A percentile compares a stretch with the other conserved stretches of the same genome.
phyloP scores from a whole-genome alignment of 169 alveolate genomes.

The Eimeria acervulina region DNA sequence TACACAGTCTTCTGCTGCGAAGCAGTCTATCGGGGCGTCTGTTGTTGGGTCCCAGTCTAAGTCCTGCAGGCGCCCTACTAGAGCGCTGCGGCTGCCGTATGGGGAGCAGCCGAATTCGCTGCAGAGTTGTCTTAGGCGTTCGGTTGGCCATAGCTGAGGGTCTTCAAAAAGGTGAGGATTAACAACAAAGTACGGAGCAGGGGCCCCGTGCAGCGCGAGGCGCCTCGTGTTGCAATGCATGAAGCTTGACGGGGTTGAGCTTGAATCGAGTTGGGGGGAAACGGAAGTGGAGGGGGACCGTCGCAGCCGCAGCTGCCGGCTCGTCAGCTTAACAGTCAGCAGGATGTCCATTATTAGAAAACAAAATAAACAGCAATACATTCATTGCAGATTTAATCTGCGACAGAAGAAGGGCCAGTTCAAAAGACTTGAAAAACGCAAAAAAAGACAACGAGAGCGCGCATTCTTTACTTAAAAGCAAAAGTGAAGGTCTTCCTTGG shows the following conservation, averaged over 20 bases:
- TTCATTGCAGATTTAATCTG: neutral
- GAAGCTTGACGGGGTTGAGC: neutral
- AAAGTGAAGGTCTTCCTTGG: too few relatives aligned
- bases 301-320: neutral
- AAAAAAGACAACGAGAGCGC: too few relatives aligned
- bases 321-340: neutral
- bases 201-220: neutral
- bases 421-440: too few relatives aligned
- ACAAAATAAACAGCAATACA: too few relatives aligned
- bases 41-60: neutral
- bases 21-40: neutral
- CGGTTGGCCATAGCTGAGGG: constrained; percentile 37
- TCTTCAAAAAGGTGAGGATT: constrained; percentile 66
- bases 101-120: constrained; percentile 3
- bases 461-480: too few relatives aligned
- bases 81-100: neutral
- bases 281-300: neutral
- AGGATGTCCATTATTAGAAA: constrained; percentile 2
- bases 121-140: constrained; percentile 18
- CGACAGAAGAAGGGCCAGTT: neutral
- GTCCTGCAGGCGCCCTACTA: constrained; percentile 17
- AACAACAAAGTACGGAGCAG: constrained; percentile 30
- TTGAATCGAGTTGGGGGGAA: neutral
- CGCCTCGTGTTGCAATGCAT: neutral
- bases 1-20: neutral